These are phyloP conservation scores for Pyrenochaeta sp. DNA, from an alignment of 2,329 filamentous ascomycete genomes.

Conservation along the genomic window DNA sequence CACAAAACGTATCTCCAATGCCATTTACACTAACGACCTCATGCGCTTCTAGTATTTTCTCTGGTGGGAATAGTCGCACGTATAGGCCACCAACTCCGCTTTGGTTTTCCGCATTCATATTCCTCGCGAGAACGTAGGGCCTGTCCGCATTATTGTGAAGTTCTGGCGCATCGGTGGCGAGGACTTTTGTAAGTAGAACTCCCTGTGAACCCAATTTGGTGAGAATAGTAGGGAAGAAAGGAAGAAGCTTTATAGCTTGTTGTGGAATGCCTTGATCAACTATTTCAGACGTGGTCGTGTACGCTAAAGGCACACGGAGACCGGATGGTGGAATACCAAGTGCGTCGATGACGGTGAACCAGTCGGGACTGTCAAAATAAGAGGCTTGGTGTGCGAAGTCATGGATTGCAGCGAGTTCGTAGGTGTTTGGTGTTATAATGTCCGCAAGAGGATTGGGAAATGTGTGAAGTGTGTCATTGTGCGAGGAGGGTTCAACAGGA, in stretches of 20 bases:
- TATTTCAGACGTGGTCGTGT: slow-evolving; percentile 71
- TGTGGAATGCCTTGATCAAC: slow-evolving; percentile 85
- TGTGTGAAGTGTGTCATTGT: slow-evolving; percentile 72
- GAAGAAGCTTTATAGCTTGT: slow-evolving; percentile 83
- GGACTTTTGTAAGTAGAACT: slow-evolving; percentile 76
- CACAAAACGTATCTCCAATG: slow-evolving; percentile 91
- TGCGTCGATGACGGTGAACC: slow-evolving; percentile 83
- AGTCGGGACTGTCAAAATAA: slow-evolving; percentile 73
- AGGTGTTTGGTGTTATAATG: slow-evolving; percentile 81
- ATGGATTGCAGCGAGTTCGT: slow-evolving; percentile 85
- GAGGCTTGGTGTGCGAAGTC: slow-evolving; percentile 70
- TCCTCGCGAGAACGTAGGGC: slow-evolving; percentile 75
- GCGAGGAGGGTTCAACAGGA: slow-evolving; percentile 59
- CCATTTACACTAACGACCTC: slow-evolving; percentile 92
- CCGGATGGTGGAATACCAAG: slow-evolving; percentile 76
- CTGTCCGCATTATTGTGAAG: slow-evolving; percentile 69
- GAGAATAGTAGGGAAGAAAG: slow-evolving; percentile 84
- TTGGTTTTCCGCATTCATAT: slow-evolving; percentile 58
- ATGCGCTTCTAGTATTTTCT: slow-evolving; percentile 65
- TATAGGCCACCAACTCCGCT: slow-evolving; percentile 78
- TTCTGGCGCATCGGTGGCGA: slow-evolving; percentile 72
- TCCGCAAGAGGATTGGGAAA: slow-evolving; percentile 73
- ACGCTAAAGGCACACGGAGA: slow-evolving; percentile 75
- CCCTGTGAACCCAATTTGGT: slow-evolving; percentile 83
- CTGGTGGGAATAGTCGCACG: slow-evolving; percentile 74